Base-by-base conservation (phyloP, 257 asterid genomes). In the Ballota nigra region DNA sequence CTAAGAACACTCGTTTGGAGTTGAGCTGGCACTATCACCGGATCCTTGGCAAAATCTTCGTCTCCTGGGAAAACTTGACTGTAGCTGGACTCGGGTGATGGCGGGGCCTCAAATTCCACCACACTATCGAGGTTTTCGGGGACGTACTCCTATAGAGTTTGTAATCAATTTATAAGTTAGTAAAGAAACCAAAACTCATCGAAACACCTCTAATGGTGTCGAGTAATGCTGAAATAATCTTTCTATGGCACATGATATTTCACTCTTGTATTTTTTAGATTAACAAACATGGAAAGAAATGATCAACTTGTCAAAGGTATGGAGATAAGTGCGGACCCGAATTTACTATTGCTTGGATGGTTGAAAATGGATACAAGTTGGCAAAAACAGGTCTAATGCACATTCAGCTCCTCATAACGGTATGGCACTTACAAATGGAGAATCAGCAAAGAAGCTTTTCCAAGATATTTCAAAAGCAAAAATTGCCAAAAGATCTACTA, bases 61-160 rank as follows among this genome's bases (percentile, higher is more conserved):
- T 93, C 96, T 49, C 80, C 82, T 2, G 84, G 83, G 70, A 86
- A 83, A 47, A 66, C 58, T 72, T 87, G 95, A 63, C 80, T 56
- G 75, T 91, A 93, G 86, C 96, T 91, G 8, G 91, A 85, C 64
- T 87, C 95, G 5, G 98, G 98, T 38, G 98, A 93, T 52, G 86
- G 82, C 22, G 97, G 97, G 23, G 89, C 90, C 82, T 93, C 98
- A 18, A 93, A 93, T 80, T 91, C 96, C 3, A 82, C 88, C 22
- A 89, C 91, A 68, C 91, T 85, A 16, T 85, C 92, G 4, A 88
- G 92, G 82, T 86, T 91, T 70, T 93, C 97, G 0, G 96, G 87
- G n/a, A 89, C 86, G 64, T 81, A 83, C 51, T 83, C 91, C 97
- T 93, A 77, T 5, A 72, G 49, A 77, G 74, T 62, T 51, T 9